phyloP scores from a whole-genome alignment of 306 rosid genomes.

The Vigna hirtella region DNA sequence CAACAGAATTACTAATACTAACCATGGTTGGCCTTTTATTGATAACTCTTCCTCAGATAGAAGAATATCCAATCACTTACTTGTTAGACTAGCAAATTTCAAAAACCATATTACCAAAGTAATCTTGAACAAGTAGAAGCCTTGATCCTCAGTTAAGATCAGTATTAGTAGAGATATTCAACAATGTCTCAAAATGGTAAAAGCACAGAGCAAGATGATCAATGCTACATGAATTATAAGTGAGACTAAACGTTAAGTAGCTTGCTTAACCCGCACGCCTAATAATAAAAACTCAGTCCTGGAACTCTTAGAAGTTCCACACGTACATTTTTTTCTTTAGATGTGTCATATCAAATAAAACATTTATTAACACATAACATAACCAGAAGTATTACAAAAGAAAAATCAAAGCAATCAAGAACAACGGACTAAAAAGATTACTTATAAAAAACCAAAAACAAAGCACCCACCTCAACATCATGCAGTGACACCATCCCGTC shows the following conservation, averaged over 20 bases:
- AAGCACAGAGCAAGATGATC: slow-evolving; percentile 34
- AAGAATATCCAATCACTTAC: slow-evolving; percentile 28
- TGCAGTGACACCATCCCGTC: slow-evolving; percentile 89
- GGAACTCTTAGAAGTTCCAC: slow-evolving; percentile 18
- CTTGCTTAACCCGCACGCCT: slow-evolving; percentile 21
- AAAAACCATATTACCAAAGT: slow-evolving; percentile 22
- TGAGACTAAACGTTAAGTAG: slow-evolving; percentile 21
- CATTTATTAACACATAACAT: slow-evolving; percentile 15
- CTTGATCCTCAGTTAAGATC: slow-evolving; percentile 10
- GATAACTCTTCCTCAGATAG: slow-evolving; percentile 22
- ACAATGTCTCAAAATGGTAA: slow-evolving; percentile 28
- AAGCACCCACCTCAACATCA: slow-evolving; percentile 83
- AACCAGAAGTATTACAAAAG: not conserved
- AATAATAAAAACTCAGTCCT: slow-evolving; percentile 27
- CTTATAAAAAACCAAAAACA: not conserved
- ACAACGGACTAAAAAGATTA: not conserved
- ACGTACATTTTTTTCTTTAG: not conserved
- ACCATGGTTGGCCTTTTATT: slow-evolving; percentile 21
- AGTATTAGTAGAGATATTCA: slow-evolving; percentile 23
- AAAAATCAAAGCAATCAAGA: not conserved
- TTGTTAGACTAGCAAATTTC: slow-evolving; percentile 33
- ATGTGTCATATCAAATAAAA: slow-evolving; percentile 12
- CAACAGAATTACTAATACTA: slow-evolving; percentile 10
- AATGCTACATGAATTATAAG: slow-evolving; percentile 10
- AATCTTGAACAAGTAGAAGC: slow-evolving; percentile 33